These are phyloP conservation scores for Carallia brachiata DNA, from an alignment of 345 rosid species.

Conservation along the genomic window DNA sequence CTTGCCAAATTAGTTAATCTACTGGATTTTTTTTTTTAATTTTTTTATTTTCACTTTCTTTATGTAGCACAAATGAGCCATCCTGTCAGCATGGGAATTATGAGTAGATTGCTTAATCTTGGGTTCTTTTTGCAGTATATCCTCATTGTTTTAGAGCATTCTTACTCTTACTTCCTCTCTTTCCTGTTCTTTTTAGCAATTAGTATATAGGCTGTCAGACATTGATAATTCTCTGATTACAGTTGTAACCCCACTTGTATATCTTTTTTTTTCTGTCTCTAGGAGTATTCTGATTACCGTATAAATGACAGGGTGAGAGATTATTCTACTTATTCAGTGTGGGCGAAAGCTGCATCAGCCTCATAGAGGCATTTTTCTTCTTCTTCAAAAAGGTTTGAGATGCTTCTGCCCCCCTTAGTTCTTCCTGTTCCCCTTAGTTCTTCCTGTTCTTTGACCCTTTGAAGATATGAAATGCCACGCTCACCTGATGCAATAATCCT, in stretches of 20 bases:
- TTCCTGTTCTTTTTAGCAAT: not conserved
- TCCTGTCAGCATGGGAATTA: not conserved
- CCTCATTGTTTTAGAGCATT: not conserved
- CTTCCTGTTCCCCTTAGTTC: not conserved
- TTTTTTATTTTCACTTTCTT: not conserved
- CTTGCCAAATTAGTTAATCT: not conserved
- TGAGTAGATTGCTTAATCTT: too few relatives aligned
- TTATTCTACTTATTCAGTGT: slow-evolving; percentile 19
- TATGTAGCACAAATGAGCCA: not conserved
- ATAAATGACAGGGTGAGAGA: slow-evolving; percentile 22
- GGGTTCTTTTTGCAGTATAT: too few relatives aligned
- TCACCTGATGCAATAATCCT: not conserved
- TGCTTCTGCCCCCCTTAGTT: not conserved
- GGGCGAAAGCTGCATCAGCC: slow-evolving; percentile 15
- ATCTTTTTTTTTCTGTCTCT: not conserved
- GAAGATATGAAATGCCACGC: not conserved
- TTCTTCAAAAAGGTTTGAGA: slow-evolving; percentile 1
- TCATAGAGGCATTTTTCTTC: not conserved
- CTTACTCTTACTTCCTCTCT: too few relatives aligned
- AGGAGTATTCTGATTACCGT: not conserved
- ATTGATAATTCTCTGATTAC: not conserved
- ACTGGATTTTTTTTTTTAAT: not conserved
- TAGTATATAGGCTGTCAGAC: not conserved
- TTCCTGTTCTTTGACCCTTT: too few relatives aligned
- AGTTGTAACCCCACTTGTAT: not conserved